Conservation (phyloP, 352 stramenopile genomes). For the Globisporangium heterothallicum region DNA sequence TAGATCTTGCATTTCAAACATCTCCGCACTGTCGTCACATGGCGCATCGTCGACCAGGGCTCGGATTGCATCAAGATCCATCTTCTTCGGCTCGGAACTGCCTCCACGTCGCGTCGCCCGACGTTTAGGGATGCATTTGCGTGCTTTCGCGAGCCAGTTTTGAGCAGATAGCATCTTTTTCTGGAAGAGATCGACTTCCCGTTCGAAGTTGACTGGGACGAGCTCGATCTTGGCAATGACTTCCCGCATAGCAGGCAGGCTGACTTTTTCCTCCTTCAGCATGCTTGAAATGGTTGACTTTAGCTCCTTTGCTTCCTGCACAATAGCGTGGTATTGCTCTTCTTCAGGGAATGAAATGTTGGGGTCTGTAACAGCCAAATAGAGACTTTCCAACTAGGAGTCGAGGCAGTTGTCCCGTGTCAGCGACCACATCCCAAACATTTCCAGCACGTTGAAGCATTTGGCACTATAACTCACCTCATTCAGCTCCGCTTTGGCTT, state of each 20-base stretch:
- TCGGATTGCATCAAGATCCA: constrained; percentile 75
- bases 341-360: constrained; percentile 64
- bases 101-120: constrained; percentile 49
- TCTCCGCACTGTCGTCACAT: constrained; percentile 77
- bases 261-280: constrained; percentile 78
- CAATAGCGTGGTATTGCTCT: constrained; percentile 29
- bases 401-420: neutral
- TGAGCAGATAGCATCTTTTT: constrained; percentile 82
- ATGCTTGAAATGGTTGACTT: constrained; percentile 61
- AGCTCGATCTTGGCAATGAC: constrained; percentile 75
- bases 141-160: constrained; percentile 79
- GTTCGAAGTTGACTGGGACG: constrained; percentile 84
- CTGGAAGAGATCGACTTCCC: constrained; percentile 74
- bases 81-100: constrained; percentile 61
- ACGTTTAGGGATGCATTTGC: constrained; percentile 83
- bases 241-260: constrained; percentile 71
- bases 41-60: constrained; percentile 82
- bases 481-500: constrained; percentile 52
- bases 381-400: constrained; percentile 39
- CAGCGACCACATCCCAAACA: too few species aligned
- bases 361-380: constrained; percentile 31
- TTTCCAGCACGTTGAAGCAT: too few species aligned
- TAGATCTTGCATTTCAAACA: constrained; percentile 89
- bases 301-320: constrained; percentile 60
- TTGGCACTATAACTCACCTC: constrained; percentile 23